Evolutionary conservation across 257 asterid species (phyloP).

Genomic region (Lavandula angustifolia): DNA sequence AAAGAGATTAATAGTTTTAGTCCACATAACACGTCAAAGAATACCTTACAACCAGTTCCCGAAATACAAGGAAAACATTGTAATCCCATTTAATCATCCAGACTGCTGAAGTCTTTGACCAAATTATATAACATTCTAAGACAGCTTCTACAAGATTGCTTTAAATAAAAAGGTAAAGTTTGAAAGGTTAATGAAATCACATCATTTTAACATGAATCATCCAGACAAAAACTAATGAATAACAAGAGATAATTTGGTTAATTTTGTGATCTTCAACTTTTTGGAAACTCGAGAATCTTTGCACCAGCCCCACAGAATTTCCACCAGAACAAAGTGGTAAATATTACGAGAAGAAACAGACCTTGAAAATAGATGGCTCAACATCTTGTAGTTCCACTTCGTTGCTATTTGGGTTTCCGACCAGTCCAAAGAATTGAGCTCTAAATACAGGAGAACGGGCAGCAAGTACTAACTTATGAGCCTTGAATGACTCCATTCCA

Average conservation of each 20-base stretch:
- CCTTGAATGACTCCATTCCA: slow-evolving; percentile 79
- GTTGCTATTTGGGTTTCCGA: slow-evolving; percentile 70
- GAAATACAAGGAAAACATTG: background rate
- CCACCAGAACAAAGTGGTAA: slow-evolving; percentile 14
- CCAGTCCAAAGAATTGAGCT: slow-evolving; percentile 88
- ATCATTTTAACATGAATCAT: slow-evolving; percentile 15
- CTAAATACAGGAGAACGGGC: slow-evolving; percentile 94
- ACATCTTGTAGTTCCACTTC: slow-evolving; percentile 68
- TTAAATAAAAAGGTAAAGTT: slow-evolving; percentile 16
- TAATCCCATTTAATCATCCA: background rate
- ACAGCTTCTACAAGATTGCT: slow-evolving; percentile 5
- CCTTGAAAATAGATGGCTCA: slow-evolving; percentile 89
- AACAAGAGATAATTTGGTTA: background rate
- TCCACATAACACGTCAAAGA: background rate
- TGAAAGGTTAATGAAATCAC: slow-evolving; percentile 5
- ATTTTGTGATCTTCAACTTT: slow-evolving; percentile 1
- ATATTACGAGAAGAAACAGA: slow-evolving; percentile 29
- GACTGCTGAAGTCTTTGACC: slow-evolving; percentile 7
- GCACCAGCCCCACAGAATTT: background rate
- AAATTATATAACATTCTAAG: background rate
- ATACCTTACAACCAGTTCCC: slow-evolving; percentile 11
- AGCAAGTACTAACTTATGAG: slow-evolving; percentile 86
- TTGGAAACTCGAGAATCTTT: slow-evolving; percentile 2
- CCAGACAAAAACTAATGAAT: background rate
- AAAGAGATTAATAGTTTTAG: background rate